These are phyloP conservation scores for Jacaranda copaia DNA, from an alignment of 257 asterid genomes.

Conservation along the genomic window DNA sequence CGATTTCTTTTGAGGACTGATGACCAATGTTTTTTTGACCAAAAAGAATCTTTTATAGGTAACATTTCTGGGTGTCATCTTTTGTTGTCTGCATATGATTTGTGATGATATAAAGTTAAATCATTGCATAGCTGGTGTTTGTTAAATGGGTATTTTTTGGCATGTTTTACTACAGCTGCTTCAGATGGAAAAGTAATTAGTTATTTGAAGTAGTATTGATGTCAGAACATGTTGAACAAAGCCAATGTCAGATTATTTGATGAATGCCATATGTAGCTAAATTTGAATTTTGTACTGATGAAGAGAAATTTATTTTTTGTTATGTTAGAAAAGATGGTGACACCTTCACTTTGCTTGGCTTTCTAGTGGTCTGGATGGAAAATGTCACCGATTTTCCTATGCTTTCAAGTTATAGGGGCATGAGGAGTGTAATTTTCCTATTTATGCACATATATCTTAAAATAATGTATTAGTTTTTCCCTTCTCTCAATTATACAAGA, in stretches of 20 bases:
- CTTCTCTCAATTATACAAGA: not conserved
- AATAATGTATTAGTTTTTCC: not conserved
- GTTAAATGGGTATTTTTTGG: not conserved
- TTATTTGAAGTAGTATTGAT: not conserved
- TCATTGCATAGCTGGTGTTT: not conserved
- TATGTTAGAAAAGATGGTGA: not conserved
- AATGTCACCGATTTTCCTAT: not conserved
- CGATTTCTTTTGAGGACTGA: constrained; percentile 46
- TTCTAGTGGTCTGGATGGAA: not conserved
- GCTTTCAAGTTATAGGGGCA: not conserved
- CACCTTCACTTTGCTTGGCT: not conserved
- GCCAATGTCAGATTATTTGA: not conserved
- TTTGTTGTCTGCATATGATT: constrained; percentile 5
- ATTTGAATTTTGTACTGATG: not conserved
- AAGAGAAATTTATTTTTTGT: not conserved
- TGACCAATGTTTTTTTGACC: constrained; percentile 28
- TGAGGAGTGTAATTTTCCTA: not conserved
- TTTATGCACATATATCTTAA: not conserved
- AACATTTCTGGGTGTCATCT: constrained; percentile 11
- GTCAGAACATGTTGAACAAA: not conserved
- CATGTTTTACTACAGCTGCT: constrained; percentile 13
- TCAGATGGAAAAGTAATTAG: not conserved
- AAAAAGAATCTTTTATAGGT: constrained; percentile 38
- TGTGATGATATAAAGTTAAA: constrained; percentile 1
- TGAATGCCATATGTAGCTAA: not conserved